Evolutionary conservation across 2,329 filamentous ascomycete genomes (phyloP).

Genomic region (Scedosporium apiospermum): DNA sequence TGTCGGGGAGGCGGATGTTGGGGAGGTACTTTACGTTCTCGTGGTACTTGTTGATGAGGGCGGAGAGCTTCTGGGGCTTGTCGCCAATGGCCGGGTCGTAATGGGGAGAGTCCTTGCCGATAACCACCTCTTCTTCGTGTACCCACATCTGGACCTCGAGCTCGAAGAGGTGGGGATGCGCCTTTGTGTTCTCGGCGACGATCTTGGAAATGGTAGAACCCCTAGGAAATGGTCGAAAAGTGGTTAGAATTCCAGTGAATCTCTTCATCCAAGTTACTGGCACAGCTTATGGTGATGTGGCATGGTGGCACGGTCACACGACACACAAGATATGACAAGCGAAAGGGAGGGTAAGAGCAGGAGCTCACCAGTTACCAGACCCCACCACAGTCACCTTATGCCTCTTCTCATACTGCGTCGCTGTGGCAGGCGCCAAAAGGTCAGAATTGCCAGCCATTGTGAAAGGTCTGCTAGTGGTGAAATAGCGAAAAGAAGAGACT

Average conservation of each 20-base stretch:
- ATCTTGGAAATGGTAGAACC: slow-evolving; percentile 97
- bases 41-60: slow-evolving; percentile 82
- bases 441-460: neutral
- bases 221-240: slow-evolving; percentile 35
- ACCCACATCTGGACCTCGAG: slow-evolving; percentile 97
- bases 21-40: slow-evolving; percentile 98
- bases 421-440: slow-evolving; percentile 10
- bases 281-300: too few relatives aligned
- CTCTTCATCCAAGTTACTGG: too few relatives aligned
- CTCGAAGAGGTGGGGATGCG: slow-evolving; percentile 73
- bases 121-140: slow-evolving; percentile 79
- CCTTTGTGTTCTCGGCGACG: slow-evolving; percentile 80
- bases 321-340: neutral
- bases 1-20: slow-evolving; percentile 71
- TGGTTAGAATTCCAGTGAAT: too few relatives aligned
- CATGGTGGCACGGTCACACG: neutral
- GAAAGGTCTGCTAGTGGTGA: neutral
- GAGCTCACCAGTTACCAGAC: slow-evolving; percentile 82
- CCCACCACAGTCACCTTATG: slow-evolving; percentile 93
- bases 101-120: slow-evolving; percentile 62
- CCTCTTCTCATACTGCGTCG: slow-evolving; percentile 53
- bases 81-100: slow-evolving; percentile 56
- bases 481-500: neutral
- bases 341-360: neutral
- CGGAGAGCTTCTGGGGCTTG: slow-evolving; percentile 75